A percentile compares a stretch with the other conserved stretches of the same genome.
phyloP scores from a whole-genome alignment of 805 yeast species.

The Candida patagonica region DNA sequence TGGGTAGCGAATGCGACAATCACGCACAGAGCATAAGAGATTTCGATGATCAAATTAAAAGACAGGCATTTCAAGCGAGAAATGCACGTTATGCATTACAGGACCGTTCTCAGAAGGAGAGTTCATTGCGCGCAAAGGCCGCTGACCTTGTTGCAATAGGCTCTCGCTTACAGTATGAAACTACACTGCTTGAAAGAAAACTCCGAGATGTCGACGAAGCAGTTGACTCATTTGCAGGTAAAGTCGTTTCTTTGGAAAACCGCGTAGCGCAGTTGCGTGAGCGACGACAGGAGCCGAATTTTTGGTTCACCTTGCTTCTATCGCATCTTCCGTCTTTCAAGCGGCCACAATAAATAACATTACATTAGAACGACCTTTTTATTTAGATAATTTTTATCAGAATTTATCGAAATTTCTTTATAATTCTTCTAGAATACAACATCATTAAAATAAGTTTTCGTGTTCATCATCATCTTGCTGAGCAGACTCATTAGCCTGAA shows the following conservation, averaged over 20 bases:
- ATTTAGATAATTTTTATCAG: too few relatives aligned
- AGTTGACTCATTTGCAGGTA: conserved; percentile 35
- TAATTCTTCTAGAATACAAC: background rate
- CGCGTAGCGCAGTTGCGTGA: conserved; percentile 11
- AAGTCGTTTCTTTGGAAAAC: conserved; percentile 29
- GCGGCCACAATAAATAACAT: background rate
- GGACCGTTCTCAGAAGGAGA: conserved; percentile 4
- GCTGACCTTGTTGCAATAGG: conserved; percentile 19
- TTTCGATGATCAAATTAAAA: conserved; percentile 1
- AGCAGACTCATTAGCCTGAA: conserved; percentile 42
- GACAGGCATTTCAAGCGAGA: background rate
- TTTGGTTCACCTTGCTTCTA: background rate
- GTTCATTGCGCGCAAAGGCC: conserved; percentile 7
- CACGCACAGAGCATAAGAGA: background rate
- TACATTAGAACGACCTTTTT: background rate
- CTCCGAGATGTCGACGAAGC: conserved; percentile 61
- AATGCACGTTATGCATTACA: conserved; percentile 4
- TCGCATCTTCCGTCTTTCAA: background rate
- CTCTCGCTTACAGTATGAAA: conserved; percentile 48
- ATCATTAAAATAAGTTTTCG: conserved; percentile 5
- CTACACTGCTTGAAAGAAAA: conserved; percentile 47
- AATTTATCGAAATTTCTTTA: background rate
- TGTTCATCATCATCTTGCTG: conserved; percentile 4
- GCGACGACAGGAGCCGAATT: background rate
- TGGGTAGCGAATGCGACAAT: background rate